Conservation (phyloP, 2,329 filamentous ascomycete species). For the Lithohypha guttulata region DNA sequence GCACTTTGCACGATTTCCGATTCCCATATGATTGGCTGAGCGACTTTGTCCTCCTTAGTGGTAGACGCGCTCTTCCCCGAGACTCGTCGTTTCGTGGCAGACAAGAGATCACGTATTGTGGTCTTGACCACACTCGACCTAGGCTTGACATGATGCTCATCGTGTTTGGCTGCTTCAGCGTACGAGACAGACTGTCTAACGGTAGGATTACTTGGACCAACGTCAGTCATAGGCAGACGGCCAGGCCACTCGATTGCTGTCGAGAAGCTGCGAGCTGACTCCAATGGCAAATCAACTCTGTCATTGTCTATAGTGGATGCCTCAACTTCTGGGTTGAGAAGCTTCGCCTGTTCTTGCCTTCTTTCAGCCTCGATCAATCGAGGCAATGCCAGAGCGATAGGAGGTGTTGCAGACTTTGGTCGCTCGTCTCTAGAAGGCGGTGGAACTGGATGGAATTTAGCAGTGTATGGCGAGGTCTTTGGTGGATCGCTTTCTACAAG, state of each 20-base stretch:
- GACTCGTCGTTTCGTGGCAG: conserved; percentile 14
- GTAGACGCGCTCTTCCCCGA: conserved; percentile 12
- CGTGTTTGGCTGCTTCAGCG: conserved; percentile 7
- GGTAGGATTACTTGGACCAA: conserved; percentile 5
- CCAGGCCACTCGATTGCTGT: conserved; percentile 14
- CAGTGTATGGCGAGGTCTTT: not conserved
- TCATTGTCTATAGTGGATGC: not conserved
- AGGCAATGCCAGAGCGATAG: conserved; percentile 16
- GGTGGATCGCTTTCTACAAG: not conserved
- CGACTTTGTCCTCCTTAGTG: not conserved
- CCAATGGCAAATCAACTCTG: not conserved
- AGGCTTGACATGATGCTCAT: conserved; percentile 8
- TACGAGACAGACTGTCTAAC: conserved; percentile 9
- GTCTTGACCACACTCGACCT: conserved; percentile 15
- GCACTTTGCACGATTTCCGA: conserved; percentile 10
- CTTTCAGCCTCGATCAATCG: conserved; percentile 12
- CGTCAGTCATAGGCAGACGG: conserved; percentile 13
- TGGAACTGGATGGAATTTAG: not conserved
- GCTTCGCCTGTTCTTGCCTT: conserved; percentile 4
- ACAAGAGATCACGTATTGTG: conserved; percentile 16
- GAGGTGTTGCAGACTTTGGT: conserved; percentile 10
- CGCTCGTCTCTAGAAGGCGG: not conserved
- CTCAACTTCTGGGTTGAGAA: not conserved
- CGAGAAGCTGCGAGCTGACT: conserved; percentile 7
- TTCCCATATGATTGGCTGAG: not conserved